These are phyloP conservation scores for Tetrastigma voinierianum DNA, from an alignment of 164 flowering plant genomes.

Conservation along the genomic window DNA sequence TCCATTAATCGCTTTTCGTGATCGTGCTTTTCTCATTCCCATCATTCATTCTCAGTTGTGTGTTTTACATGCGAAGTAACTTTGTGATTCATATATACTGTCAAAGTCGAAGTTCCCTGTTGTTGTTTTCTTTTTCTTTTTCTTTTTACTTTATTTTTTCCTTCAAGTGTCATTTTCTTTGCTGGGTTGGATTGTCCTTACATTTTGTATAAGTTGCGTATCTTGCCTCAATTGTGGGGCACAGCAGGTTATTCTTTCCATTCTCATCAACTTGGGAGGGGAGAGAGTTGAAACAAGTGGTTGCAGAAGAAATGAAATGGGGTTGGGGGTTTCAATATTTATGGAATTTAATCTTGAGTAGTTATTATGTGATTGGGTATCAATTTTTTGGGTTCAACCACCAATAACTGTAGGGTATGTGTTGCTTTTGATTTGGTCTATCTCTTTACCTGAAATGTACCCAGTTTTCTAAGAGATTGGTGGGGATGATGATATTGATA, in stretches of 20 bases:
- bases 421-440: background rate
- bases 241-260: conserved; percentile 1
- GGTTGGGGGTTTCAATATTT: conserved; percentile 12
- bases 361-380: background rate
- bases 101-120: background rate
- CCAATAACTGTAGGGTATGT: background rate
- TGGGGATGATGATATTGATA: conserved; percentile 18
- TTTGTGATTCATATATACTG: background rate
- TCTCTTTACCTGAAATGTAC: conserved; percentile 5
- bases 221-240: background rate
- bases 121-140: too few species aligned
- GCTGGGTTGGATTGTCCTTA: background rate
- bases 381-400: background rate
- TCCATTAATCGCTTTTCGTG: conserved; percentile 26
- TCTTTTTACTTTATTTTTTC: background rate
- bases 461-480: conserved; percentile 7
- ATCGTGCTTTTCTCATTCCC: conserved; percentile 16
- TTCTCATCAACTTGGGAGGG: conserved; percentile 4
- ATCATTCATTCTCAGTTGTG: background rate
- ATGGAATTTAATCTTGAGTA: background rate
- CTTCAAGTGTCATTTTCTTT: background rate
- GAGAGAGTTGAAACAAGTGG: conserved; percentile 1
- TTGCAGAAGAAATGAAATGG: background rate
- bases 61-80: background rate
- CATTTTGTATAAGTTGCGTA: conserved; percentile 8